Conservation (phyloP, 2,329 filamentous ascomycete genomes). For the Dothidotthia symphoricarpi region DNA sequence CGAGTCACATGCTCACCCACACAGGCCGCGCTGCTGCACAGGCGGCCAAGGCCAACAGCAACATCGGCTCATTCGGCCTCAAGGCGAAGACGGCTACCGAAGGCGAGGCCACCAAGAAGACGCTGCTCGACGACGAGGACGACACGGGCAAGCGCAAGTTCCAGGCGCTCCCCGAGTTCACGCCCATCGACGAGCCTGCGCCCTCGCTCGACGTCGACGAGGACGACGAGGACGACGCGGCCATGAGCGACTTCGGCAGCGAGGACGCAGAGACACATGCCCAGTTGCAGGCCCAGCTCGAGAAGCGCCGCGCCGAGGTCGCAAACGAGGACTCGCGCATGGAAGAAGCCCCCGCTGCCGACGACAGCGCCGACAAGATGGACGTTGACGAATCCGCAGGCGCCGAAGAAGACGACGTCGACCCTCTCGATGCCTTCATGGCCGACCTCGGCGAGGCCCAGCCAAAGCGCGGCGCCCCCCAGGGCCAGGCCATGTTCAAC, state of each 20-base stretch:
- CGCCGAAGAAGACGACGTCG: slow-evolving; percentile 71
- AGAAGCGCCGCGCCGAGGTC: slow-evolving; percentile 68
- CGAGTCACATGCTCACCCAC: slow-evolving; percentile 15
- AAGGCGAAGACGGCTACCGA: slow-evolving; percentile 66
- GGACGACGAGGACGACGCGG: slow-evolving; percentile 66
- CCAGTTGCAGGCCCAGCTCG: slow-evolving; percentile 73
- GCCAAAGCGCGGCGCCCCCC: slow-evolving; percentile 53
- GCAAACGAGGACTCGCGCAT: slow-evolving; percentile 46
- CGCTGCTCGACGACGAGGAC: slow-evolving; percentile 87
- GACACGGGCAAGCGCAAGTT: slow-evolving; percentile 76
- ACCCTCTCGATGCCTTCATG: slow-evolving; percentile 98
- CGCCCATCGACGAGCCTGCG: slow-evolving; percentile 46
- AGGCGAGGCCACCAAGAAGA: slow-evolving; percentile 66
- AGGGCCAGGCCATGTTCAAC: slow-evolving; percentile 83
- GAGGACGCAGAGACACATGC: slow-evolving; percentile 88
- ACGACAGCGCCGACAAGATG: slow-evolving; percentile 50
- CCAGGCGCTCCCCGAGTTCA: slow-evolving; percentile 79
- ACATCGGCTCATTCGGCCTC: slow-evolving; percentile 82
- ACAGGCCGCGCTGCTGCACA: slow-evolving; percentile 48
- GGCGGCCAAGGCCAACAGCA: slow-evolving; percentile 64
- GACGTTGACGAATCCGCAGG: slow-evolving; percentile 51
- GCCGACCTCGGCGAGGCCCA: slow-evolving; percentile 54
- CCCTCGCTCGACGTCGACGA: slow-evolving; percentile 41
- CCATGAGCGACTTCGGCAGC: slow-evolving; percentile 72
- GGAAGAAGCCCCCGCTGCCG: slow-evolving; percentile 40